phyloP scores from a whole-genome alignment of 1,284 basidiomycete species.

The Peniophora sp. region DNA sequence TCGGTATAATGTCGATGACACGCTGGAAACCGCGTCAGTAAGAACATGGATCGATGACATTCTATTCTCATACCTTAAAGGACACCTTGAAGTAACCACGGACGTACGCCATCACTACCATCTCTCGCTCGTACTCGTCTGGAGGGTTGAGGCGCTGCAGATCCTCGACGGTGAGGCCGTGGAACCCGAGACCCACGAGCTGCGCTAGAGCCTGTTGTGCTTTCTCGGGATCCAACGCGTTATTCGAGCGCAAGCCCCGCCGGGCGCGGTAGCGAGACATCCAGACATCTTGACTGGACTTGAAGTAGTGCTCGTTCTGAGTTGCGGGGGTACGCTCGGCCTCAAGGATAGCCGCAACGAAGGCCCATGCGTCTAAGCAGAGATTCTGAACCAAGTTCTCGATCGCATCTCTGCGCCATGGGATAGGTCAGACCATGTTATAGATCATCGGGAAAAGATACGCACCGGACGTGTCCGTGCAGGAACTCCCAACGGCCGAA shows the following conservation, averaged over 20 bases:
- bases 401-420: slow-evolving; percentile 15
- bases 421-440: too few relatives aligned
- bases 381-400: slow-evolving; percentile 18
- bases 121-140: slow-evolving; percentile 37
- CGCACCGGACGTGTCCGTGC: slow-evolving; percentile 20
- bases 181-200: slow-evolving; percentile 26
- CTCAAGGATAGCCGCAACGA: slow-evolving; percentile 21
- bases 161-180: slow-evolving; percentile 24
- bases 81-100: slow-evolving; percentile 43
- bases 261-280: slow-evolving; percentile 25
- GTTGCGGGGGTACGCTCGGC: slow-evolving; percentile 29
- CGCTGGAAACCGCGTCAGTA: slow-evolving; percentile 21
- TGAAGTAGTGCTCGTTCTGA: slow-evolving; percentile 31
- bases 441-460: neutral
- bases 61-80: slow-evolving; percentile 29
- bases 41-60: neutral
- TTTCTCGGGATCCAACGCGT: slow-evolving; percentile 5
- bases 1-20: slow-evolving; percentile 39
- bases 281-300: slow-evolving; percentile 24
- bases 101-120: slow-evolving; percentile 43
- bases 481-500: slow-evolving; percentile 25
- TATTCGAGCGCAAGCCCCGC: slow-evolving; percentile 5
- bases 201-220: slow-evolving; percentile 19
- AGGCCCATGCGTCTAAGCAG: slow-evolving; percentile 12
- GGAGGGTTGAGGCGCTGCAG: slow-evolving; percentile 28